Evolutionary conservation across 78 protist genomes (phyloP), one percentile per base, ranked within the genome.

Genomic region (Dictyostelium intermedium): DNA sequence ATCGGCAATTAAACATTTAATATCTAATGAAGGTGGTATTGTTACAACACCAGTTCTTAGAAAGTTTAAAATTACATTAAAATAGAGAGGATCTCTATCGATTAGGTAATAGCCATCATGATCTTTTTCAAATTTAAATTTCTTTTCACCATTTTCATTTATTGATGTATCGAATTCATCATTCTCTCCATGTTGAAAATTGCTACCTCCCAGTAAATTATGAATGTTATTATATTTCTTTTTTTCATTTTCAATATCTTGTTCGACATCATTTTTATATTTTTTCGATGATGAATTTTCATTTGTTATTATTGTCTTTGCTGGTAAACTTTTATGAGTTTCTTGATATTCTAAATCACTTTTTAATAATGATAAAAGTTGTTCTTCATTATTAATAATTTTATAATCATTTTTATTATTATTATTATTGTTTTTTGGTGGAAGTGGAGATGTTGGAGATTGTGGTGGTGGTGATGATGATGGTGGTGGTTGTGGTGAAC

Each of bases 101-200:
- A 89, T 89, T 32, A 89, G 7, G 66, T 89, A 89, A 43, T 18
- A 89, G 2, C 93, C 93, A 30, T 89, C 93, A 14, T 72, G 53
- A 66, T 89, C 93, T 69, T 89, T 89, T 69, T 89, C 93, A 41
- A 89, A 80, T 47, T 74, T 89, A n/a, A 89, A 37, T 39, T 34
- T 56, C 30, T 47, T n/a, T 39, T 25, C 39, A n/a, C 41, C 56
- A 20, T 20, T 47, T 45, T 79, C 84, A 79, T 45, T 45, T 11
- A 72, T 34, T 16, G 34, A 25, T 63, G 73, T 63, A 18, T 41
- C 82, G 39, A 70, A 25, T 70, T 70, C 77, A 32, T 70, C 77
- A 32, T 63, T 63, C 8, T 63, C 73, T n/a, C 73, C 73, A 50
- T 50, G 61, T 50, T 50, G 61, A 50, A 50, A 50, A 50, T 50